A percentile compares a stretch with the other conserved stretches of the same genome.
phyloP scores from a whole-genome alignment of 495 filamentous ascomycete species.

The Lepraria neglecta region DNA sequence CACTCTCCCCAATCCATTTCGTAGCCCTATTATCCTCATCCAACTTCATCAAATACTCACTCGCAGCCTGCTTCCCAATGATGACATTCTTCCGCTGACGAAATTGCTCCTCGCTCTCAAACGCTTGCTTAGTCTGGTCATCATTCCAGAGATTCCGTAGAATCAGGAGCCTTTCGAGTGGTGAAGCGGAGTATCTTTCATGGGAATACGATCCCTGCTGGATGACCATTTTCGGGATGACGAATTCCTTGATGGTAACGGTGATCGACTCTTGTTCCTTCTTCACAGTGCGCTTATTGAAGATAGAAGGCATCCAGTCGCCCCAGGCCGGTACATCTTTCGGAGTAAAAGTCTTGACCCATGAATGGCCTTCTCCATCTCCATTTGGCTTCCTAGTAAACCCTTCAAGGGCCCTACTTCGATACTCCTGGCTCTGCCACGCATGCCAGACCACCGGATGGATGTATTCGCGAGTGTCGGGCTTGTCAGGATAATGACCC shows the following conservation, averaged over 20 bases:
- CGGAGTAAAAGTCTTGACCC: constrained; percentile 13
- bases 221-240: constrained; percentile 17
- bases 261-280: constrained; percentile 10
- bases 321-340: constrained; percentile 17
- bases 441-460: constrained; percentile 20
- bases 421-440: constrained; percentile 6
- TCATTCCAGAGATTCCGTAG: constrained; percentile 11
- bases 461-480: constrained; percentile 15
- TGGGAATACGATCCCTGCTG: constrained; percentile 5
- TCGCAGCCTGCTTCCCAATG: constrained; percentile 13
- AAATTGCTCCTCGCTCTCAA: constrained; percentile 15
- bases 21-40: constrained; percentile 14
- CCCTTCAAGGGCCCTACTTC: constrained; percentile 13
- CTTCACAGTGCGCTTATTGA: constrained; percentile 9
- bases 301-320: constrained; percentile 7
- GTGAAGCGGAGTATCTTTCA: constrained; percentile 4
- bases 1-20: constrained; percentile 9
- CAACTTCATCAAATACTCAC: constrained; percentile 15
- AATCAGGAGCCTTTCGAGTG: constrained; percentile 18
- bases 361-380: constrained; percentile 13
- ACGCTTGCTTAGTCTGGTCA: constrained; percentile 12
- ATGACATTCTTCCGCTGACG: constrained; percentile 5
- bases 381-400: neutral
- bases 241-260: constrained; percentile 10
- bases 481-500: constrained; percentile 14